A percentile compares a stretch with the other conserved stretches of the same genome.
These are phyloP conservation scores for Metrosideros polymorpha DNA, from an alignment of 441 rosid species.

Conservation along the genomic window DNA sequence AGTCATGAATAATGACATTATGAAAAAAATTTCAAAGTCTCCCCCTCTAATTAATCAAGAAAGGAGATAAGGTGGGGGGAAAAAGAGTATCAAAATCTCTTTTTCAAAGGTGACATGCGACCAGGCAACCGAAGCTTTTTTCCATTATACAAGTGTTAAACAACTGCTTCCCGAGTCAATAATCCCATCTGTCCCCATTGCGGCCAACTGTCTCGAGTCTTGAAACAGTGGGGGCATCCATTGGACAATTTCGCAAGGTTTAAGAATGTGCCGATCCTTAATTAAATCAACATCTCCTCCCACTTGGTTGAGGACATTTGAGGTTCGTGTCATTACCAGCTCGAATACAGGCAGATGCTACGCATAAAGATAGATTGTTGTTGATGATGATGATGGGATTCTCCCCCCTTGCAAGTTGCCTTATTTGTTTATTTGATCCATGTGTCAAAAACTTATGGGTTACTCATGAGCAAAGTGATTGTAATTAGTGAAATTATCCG, in stretches of 20 bases:
- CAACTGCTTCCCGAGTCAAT: neutral
- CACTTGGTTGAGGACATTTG: neutral
- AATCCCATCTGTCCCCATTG: neutral
- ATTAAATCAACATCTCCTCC: neutral
- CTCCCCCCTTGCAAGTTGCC: neutral
- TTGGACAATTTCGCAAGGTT: neutral
- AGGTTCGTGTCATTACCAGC: neutral
- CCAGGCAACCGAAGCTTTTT: neutral
- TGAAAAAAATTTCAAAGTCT: neutral
- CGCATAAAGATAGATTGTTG: neutral
- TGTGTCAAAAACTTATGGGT: too few species aligned
- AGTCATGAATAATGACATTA: neutral
- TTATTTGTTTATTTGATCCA: neutral
- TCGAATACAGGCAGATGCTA: neutral
- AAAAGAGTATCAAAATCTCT: neutral
- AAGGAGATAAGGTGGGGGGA: neutral
- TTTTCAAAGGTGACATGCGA: neutral
- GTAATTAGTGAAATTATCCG: neutral
- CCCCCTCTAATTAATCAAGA: neutral
- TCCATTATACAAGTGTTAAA: neutral
- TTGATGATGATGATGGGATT: neutral
- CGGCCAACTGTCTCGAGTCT: neutral
- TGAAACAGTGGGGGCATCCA: neutral
- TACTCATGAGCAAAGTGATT: too few species aligned
- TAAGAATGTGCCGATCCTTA: neutral